These are phyloP conservation scores for Penicillium corylophilum DNA, from an alignment of 2,329 filamentous ascomycete genomes.

Conservation along the genomic window DNA sequence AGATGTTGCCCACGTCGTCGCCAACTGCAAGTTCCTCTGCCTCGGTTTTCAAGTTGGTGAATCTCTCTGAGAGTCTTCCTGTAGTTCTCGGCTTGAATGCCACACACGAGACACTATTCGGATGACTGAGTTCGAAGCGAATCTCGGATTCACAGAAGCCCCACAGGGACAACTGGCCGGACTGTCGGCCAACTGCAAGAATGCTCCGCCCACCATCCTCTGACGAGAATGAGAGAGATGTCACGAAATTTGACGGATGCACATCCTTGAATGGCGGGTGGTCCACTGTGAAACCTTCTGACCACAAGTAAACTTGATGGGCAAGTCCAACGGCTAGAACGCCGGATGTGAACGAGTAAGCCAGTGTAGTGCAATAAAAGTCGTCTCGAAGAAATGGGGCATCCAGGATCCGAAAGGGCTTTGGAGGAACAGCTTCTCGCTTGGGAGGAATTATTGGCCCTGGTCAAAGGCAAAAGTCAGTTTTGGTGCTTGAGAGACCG, in stretches of 20 bases:
- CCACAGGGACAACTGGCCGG: conserved; percentile 74
- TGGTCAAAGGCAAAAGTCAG: conserved; percentile 21
- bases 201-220: conserved; percentile 71
- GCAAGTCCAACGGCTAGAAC: conserved; percentile 82
- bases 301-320: conserved; percentile 83
- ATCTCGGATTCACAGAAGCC: conserved; percentile 65
- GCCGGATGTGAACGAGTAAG: conserved; percentile 73
- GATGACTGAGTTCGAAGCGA: conserved; percentile 73
- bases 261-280: conserved; percentile 57
- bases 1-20: conserved; percentile 77
- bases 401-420: conserved; percentile 85
- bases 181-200: conserved; percentile 77
- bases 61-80: conserved; percentile 50
- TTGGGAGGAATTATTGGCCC: conserved; percentile 22
- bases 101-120: conserved; percentile 72
- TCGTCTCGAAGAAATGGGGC: conserved; percentile 88
- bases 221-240: conserved; percentile 88
- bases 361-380: conserved; percentile 89
- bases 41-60: conserved; percentile 53
- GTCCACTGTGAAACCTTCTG: conserved; percentile 68
- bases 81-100: conserved; percentile 70
- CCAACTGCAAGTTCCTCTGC: conserved; percentile 86
- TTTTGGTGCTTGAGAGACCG: neutral
- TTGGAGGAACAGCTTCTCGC: conserved; percentile 59
- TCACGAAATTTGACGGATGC: conserved; percentile 60